Evolutionary conservation across 345 rosid genomes (phyloP), one percentile per base, ranked within the genome.

Genomic region (Moricandia arvensis): DNA sequence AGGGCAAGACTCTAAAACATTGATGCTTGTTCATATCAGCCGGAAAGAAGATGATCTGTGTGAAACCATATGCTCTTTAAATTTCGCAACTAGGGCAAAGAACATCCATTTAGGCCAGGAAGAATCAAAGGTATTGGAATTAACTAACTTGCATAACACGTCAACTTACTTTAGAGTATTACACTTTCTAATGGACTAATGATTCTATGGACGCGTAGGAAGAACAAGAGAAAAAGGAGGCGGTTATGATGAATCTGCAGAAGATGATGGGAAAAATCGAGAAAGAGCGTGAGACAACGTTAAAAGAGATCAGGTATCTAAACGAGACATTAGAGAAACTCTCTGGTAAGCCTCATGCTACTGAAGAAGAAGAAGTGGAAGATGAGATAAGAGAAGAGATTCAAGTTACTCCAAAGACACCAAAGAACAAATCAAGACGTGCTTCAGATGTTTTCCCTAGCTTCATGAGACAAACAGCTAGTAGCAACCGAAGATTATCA

Each of bases 11-110:
- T 91, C 97, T 8, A 89, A 86, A 77, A 87, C 93, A 57, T 69
- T 91, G 79, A 88, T 91, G 97, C 87, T 91, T 62, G 93, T 89
- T 58, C 97, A 91, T 77, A 77, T 91, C 41, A 89, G 95, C 63
- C 90, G 90, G 21, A 89, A 77, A 80, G 93, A 91, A 86, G 97
- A 86, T 53, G 97, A 91, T 80, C 75, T 87, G 27, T 89, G 95
- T 75, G 95, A 91, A 80, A 89, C 93, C 33, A 85, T 89, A 79
- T 88, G 95, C 24, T 84, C 97, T 70, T 74, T 91, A 53, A 86
- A 85, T 81, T 91, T 91, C 21, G 93, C 93, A 73, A 76, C 83
- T 6, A 86, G 95, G 79, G 95, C 71, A 49, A 88, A 84, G 82
- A 85, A 83, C 75, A 80, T 87, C 62, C 91, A 82, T 67, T 80